phyloP scores from a whole-genome alignment of 1,284 basidiomycete species.

The Tetrapyrgos nigripes region DNA sequence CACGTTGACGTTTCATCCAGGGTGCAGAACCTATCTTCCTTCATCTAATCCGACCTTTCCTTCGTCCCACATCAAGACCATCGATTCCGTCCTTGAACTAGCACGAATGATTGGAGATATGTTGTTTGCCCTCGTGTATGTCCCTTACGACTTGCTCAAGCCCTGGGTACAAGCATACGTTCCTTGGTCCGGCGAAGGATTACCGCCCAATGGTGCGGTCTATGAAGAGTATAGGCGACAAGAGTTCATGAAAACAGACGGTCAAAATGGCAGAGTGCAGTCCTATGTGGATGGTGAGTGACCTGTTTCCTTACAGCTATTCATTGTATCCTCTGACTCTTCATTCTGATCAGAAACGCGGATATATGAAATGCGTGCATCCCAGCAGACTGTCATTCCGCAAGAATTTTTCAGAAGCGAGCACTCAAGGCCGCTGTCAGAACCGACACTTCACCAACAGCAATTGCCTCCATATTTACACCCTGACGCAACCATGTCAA shows the following conservation, averaged over 20 bases:
- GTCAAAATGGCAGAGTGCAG: not conserved
- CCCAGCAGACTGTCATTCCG: not conserved
- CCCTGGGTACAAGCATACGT: slow-evolving; percentile 2
- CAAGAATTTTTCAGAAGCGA: not conserved
- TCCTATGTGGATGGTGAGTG: not conserved
- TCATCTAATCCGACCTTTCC: slow-evolving; percentile 15
- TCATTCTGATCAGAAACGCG: not conserved
- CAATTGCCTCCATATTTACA: slow-evolving; percentile 5
- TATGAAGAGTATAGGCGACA: not conserved
- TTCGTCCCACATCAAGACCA: slow-evolving; percentile 18
- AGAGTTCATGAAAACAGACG: not conserved
- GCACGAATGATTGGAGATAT: slow-evolving; percentile 40
- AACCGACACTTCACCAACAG: not conserved
- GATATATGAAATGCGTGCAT: not conserved
- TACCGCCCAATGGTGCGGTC: not conserved
- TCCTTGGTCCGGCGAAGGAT: not conserved
- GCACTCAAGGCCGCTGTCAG: not conserved
- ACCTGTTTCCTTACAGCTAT: not conserved
- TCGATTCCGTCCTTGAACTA: slow-evolving; percentile 12
- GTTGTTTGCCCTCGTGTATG: slow-evolving; percentile 73
- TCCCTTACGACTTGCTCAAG: slow-evolving; percentile 62
- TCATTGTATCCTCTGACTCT: not conserved
- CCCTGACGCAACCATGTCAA: not conserved
- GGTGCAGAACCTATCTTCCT: slow-evolving; percentile 60
- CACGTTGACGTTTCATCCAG: slow-evolving; percentile 41